Conservation (phyloP, 2,329 filamentous ascomycete species). For the Bipolaris oryzae region DNA sequence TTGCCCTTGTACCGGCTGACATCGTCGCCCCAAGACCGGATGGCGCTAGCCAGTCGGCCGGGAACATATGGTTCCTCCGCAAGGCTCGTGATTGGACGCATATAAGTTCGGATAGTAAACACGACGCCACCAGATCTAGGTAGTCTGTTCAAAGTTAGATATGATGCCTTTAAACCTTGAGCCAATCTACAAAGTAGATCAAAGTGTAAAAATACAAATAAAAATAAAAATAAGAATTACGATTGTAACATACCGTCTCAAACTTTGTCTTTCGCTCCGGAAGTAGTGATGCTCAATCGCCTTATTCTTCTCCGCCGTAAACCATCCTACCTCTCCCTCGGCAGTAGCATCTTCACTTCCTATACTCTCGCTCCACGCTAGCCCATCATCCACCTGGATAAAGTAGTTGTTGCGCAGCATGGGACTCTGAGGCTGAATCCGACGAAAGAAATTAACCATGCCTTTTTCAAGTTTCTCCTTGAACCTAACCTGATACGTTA, state of each 20-base stretch:
- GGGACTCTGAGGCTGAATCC: constrained; percentile 67
- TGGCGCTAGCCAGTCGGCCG: constrained; percentile 74
- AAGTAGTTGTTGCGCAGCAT: constrained; percentile 83
- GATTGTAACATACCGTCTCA: constrained; percentile 57
- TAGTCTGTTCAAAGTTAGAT: constrained; percentile 36
- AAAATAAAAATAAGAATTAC: background rate
- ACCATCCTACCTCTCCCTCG: constrained; percentile 68
- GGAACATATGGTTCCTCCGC: constrained; percentile 75
- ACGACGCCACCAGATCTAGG: constrained; percentile 58
- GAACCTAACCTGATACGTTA: constrained; percentile 49
- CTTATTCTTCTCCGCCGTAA: constrained; percentile 70
- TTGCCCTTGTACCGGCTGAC: constrained; percentile 79
- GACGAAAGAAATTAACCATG: constrained; percentile 81
- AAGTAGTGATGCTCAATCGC: constrained; percentile 77
- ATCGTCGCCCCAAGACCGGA: constrained; percentile 81
- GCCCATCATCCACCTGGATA: constrained; percentile 78
- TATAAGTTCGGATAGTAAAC: constrained; percentile 83
- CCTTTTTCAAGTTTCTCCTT: constrained; percentile 73
- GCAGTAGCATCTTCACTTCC: constrained; percentile 68
- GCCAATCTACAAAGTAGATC: background rate
- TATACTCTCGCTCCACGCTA: constrained; percentile 79
- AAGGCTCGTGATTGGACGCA: constrained; percentile 73
- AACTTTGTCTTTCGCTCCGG: constrained; percentile 74
- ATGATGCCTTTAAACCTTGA: background rate
- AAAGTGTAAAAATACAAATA: background rate